Evolutionary conservation across 331 rosid genomes (phyloP), one percentile per base, ranked within the genome.

Genomic region (Cydonia oblonga): DNA sequence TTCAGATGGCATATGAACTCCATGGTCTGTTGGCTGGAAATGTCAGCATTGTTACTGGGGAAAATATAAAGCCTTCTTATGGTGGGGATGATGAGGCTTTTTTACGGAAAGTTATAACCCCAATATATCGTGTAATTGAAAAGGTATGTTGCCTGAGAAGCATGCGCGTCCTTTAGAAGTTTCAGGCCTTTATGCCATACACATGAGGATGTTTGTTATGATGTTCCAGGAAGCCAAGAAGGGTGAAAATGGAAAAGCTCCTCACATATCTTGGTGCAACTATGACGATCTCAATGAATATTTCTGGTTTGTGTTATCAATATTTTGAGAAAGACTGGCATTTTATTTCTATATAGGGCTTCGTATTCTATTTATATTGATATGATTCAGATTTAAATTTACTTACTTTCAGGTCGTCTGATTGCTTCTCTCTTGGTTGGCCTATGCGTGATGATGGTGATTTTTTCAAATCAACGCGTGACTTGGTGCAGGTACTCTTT

Each of bases 381-480:
- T 54, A 76, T 60, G 53, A 60, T 67, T 64, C 67, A 44, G 69
- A 33, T 76, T 68, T 72, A 64, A 68, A 26, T 20, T 74, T 54
- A 26, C 73, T 38, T 64, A 49, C 35, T 63, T 72, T 72, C 76
- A 87, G 98, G 98, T 85, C 97, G 46, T 69, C 90, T 77, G 90
- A 86, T 76, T 90, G 98, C 86, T 93, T 93, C 76, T 91, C 98
- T 86, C 97, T 93, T 59, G 98, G 98, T 74, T 93, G 98, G 98
- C 98, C 98, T 54, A 93, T 93, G 98, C 97, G 97, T 70, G 95
- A 93, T 77, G 98, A 93, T 80, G 96, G 89, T 28, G 95, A 88
- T 38, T 89, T 89, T 88, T 93, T 93, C 77, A 93, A 84, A 86
- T 84, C 97, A 35, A 89, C 92, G 44, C 83, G 84, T 73, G 90